These are phyloP conservation scores for Panicum miliaceum DNA, from an alignment of 176 grass and related monocot species.

Conservation along the genomic window DNA sequence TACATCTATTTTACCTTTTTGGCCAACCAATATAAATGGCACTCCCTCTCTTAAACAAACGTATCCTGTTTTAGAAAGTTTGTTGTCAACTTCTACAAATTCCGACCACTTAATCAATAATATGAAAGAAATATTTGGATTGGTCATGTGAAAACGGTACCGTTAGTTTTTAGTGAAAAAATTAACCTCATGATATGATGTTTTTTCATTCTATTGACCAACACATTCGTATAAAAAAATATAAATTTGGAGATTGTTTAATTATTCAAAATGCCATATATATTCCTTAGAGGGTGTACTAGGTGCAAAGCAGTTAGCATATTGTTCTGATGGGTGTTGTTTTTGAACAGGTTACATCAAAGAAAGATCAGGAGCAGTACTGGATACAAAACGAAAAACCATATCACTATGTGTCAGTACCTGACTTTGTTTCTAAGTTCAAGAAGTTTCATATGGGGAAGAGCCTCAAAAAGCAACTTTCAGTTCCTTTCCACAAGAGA, in stretches of 20 bases:
- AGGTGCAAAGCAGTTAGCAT: not conserved
- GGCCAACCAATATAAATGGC: not conserved
- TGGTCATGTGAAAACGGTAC: not conserved
- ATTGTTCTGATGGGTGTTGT: not conserved
- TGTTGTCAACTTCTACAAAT: not conserved
- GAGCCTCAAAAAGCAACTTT: conserved; percentile 66
- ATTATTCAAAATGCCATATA: not conserved
- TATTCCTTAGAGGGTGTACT: not conserved
- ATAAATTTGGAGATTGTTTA: not conserved
- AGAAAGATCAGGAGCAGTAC: conserved; percentile 75
- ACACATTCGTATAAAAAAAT: not conserved
- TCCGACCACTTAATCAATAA: not conserved
- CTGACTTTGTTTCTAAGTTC: conserved; percentile 67
- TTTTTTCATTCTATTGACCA: not conserved
- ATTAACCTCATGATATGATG: not conserved
- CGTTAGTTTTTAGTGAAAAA: not conserved
- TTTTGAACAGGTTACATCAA: conserved; percentile 68
- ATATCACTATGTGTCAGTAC: conserved; percentile 67
- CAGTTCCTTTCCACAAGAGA: conserved; percentile 72
- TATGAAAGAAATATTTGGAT: not conserved
- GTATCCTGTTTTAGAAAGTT: not conserved
- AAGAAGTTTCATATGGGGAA: conserved; percentile 72
- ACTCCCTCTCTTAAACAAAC: not conserved
- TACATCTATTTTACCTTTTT: conserved; percentile 3
- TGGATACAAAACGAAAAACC: conserved; percentile 56